Evolutionary conservation across 2,329 filamentous ascomycete species (phyloP), one percentile per base, ranked within the genome.

Genomic region (Epichloe sibirici): DNA sequence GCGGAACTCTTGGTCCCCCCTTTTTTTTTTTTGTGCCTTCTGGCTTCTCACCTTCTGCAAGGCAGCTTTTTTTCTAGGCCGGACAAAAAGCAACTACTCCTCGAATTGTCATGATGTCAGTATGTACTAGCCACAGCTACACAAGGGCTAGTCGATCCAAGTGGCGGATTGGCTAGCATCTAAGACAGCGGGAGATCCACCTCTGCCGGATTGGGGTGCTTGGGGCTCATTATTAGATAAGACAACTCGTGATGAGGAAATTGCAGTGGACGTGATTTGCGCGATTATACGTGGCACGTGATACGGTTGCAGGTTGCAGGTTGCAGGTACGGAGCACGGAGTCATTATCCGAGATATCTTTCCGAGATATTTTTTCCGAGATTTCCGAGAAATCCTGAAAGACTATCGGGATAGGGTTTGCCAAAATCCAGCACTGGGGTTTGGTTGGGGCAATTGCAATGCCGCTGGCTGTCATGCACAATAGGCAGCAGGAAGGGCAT

Each of bases 31-130:
- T 21, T 23, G 17, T 25, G 17, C 21, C 45, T 4, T 17, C 34
- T n/a, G 6, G n/a, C 25, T 25, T 21, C 17, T 21, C 17, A 21
- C 17, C 17, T 21, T 25, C 23, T 4, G 23, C 23, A 25, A 25
- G 23, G 23, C 28, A 35, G 48, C 39, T 25, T 25, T 35, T 17
- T 23, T 31, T 15, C 37, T 28, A 4, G 28, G 13, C 25, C 9
- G 25, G n/a, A 28, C 9, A 40, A 37, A 47, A 39, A 42, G 48
- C 42, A 46, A 50, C 13, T 17, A 45, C 40, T 38, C 34, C 13
- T 17, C 17, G 37, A 34, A 4, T 25, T 35, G 53, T 55, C 53
- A 51, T 55, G 53, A 55, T 55, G 53, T 55, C 53, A 55, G 28
- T 13, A 17, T 17, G 17, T 17, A 34, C 42, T 12, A 44, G 42